phyloP scores from a whole-genome alignment of 192 early-diverging fungal genomes.

The Entomortierella chlamydospora region DNA sequence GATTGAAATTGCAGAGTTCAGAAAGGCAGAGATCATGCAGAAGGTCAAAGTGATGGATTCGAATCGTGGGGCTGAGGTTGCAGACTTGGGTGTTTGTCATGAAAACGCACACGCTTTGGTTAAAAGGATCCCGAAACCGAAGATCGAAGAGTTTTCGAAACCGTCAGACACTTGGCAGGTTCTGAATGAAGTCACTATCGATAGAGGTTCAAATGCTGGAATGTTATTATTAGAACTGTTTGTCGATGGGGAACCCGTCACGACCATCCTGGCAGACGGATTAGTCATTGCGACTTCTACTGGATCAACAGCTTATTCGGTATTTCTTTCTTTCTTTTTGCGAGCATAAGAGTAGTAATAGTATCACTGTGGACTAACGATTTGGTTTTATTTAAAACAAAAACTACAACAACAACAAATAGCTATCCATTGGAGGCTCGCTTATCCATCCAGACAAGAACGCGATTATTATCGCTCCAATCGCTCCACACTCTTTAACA shows the following conservation, averaged over 20 bases:
- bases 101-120: slow-evolving; percentile 30
- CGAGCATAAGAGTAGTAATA: no score
- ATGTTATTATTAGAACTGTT: slow-evolving; percentile 85
- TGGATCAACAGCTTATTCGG: slow-evolving; percentile 86
- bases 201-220: slow-evolving; percentile 90
- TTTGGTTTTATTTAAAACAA: no score
- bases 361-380: slow-evolving; percentile 17
- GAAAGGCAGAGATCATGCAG: slow-evolving; percentile 21
- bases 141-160: slow-evolving; percentile 16
- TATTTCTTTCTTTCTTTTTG: slow-evolving; percentile 33
- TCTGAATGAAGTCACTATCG: slow-evolving; percentile 92
- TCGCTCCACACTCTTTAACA: slow-evolving; percentile 91
- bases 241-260: slow-evolving; percentile 82
- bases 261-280: slow-evolving; percentile 96
- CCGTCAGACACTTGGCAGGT: slow-evolving; percentile 84
- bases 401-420: not conserved
- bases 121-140: slow-evolving; percentile 14
- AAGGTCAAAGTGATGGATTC: slow-evolving; percentile 52
- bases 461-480: slow-evolving; percentile 89
- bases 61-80: slow-evolving; percentile 36
- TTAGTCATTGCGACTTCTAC: slow-evolving; percentile 95
- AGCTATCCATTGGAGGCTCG: slow-evolving; percentile 90
- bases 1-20: slow-evolving; percentile 2
- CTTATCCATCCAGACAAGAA: slow-evolving; percentile 93
- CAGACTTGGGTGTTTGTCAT: slow-evolving; percentile 37